Conservation (phyloP, 2,329 filamentous ascomycete genomes). For the Knufia fluminis region DNA sequence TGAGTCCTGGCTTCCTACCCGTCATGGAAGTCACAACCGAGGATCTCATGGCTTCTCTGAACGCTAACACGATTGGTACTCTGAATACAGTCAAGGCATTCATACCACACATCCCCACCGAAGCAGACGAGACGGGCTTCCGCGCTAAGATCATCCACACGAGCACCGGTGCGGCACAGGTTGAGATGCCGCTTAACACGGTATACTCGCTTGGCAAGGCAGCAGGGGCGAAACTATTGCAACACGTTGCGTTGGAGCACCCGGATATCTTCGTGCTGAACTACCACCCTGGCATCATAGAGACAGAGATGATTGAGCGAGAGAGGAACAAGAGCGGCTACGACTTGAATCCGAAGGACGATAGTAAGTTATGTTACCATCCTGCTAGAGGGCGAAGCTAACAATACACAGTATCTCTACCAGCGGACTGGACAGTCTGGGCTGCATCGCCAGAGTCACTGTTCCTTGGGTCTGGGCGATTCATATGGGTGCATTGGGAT, state of each 20-base stretch:
- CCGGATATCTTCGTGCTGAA: slow-evolving; percentile 31
- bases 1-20: slow-evolving; percentile 9
- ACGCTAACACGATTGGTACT: slow-evolving; percentile 15
- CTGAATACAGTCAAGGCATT: slow-evolving; percentile 11
- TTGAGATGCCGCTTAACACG: neutral
- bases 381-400: neutral
- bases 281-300: slow-evolving; percentile 34
- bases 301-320: neutral
- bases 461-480: slow-evolving; percentile 31
- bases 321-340: too few species aligned
- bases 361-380: neutral
- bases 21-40: slow-evolving; percentile 20
- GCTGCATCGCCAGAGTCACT: slow-evolving; percentile 30
- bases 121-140: slow-evolving; percentile 5
- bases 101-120: slow-evolving; percentile 9
- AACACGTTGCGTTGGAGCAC: slow-evolving; percentile 34
- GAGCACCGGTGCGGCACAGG: neutral
- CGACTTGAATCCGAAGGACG: slow-evolving; percentile 2
- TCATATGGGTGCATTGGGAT: slow-evolving; percentile 35
- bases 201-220: slow-evolving; percentile 36
- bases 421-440: slow-evolving; percentile 29
- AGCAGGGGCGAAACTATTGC: slow-evolving; percentile 33
- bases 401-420: neutral
- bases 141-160: slow-evolving; percentile 5
- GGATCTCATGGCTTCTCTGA: slow-evolving; percentile 12